These are phyloP conservation scores for Xerocomus potaroensis DNA, from an alignment of 768 basidiomycete species.

Conservation along the genomic window DNA sequence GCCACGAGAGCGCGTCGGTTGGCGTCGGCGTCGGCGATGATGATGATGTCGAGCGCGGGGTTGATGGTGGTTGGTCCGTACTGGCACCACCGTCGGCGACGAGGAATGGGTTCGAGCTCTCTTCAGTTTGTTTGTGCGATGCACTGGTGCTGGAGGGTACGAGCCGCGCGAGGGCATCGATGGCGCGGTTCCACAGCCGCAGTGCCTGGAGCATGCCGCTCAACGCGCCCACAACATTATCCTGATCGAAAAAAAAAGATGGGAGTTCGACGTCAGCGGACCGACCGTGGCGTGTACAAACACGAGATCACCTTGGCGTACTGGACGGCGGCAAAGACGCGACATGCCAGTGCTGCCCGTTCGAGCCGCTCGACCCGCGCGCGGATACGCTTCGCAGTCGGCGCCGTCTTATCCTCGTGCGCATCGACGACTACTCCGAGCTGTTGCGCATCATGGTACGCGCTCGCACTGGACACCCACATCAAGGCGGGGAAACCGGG, in stretches of 20 bases:
- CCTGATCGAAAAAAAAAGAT: no score
- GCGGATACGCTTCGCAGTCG: conserved; percentile 56
- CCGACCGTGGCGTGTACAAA: no score
- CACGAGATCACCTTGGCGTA: conserved; percentile 47
- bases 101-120: conserved; percentile 54
- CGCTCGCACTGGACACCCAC: conserved; percentile 35
- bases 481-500: not conserved
- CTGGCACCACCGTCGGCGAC: conserved; percentile 26
- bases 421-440: conserved; percentile 40
- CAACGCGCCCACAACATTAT: conserved; percentile 55
- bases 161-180: conserved; percentile 62
- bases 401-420: conserved; percentile 42
- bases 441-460: conserved; percentile 60
- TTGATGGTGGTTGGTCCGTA: not conserved
- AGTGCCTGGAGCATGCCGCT: conserved; percentile 63
- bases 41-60: conserved; percentile 10
- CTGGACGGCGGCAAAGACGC: conserved; percentile 66
- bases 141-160: conserved; percentile 33
- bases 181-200: conserved; percentile 76
- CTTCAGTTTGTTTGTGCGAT: conserved; percentile 22
- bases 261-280: no score
- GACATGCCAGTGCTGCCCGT: conserved; percentile 67
- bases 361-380: conserved; percentile 58
- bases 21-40: conserved; percentile 12
- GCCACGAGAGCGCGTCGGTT: conserved; percentile 67